Evolutionary conservation across 2,329 filamentous ascomycete species (phyloP), one percentile per base, ranked within the genome.

Genomic region (Septoria petroselini): DNA sequence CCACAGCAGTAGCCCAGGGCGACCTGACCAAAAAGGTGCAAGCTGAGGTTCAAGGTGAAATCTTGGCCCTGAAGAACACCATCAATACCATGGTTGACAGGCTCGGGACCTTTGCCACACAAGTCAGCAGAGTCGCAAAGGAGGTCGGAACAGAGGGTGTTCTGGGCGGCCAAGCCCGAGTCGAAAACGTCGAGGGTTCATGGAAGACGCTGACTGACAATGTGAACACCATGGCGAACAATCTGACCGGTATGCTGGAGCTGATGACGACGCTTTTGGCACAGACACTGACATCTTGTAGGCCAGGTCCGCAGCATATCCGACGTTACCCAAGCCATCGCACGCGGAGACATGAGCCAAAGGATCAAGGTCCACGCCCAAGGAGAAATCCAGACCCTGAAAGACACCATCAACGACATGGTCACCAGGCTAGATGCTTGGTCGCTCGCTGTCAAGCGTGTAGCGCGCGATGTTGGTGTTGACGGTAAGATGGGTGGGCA

Each of bases 361-460:
- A 93, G 93, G 73, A 95, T 97, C 63, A 87, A 95, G 58, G 91
- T 97, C 6, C 86, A 95, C 63, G 91, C 91, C 46, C 90, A 91
- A 70, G 91, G 91, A 71, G 91, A 97, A 71, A 95, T 97, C 58
- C 81, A 93, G 58, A 85, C 95, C 2, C 74, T 97, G 44, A 96
- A 96, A 68, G 89, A 94, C 65, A 97, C 91, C 35, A 95, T 96
- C 74, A 96, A 96, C 69, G 91, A 96, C 82, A 96, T 96, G 91
- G 91, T 97, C 58, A 91, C 91, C 67, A 83, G 91, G 56, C 75
- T 98, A 42, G 94, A 93, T 52, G 91, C 91, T 58, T 97, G 96
- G 80, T 95, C 91, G 48, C 90, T 94, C 60, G 91, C 95, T 66
- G 86, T 98, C 57, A 93, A 97, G 72, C 82, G 91, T 61, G 91